These are phyloP conservation scores for Apostasia shenzhenica DNA, from an alignment of 106 monocot species.

Conservation along the genomic window DNA sequence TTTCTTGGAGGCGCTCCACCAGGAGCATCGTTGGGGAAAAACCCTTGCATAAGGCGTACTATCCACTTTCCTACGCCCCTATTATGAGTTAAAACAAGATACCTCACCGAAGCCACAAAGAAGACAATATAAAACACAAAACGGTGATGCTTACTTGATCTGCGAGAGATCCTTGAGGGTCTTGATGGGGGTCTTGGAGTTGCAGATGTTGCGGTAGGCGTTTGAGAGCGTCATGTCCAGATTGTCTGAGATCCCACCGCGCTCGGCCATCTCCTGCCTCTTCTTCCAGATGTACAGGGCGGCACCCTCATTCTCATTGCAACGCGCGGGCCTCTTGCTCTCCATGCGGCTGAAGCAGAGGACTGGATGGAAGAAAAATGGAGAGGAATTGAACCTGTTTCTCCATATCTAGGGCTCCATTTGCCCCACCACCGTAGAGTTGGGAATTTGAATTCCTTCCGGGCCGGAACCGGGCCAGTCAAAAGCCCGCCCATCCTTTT, in stretches of 20 bases:
- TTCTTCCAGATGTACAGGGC: slow-evolving; percentile 46
- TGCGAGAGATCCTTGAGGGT: slow-evolving; percentile 74
- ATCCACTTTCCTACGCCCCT: slow-evolving; percentile 96
- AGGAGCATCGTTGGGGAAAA: slow-evolving; percentile 29
- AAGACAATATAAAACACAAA: neutral
- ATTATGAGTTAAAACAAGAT: neutral
- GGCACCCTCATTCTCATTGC: slow-evolving; percentile 68
- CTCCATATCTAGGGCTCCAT: no score
- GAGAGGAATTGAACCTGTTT: no score
- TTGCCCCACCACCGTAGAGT: no score
- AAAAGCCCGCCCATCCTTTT: no score
- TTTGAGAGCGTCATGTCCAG: slow-evolving; percentile 59
- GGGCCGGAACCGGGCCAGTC: no score
- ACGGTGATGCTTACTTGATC: slow-evolving; percentile 44
- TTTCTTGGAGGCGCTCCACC: slow-evolving; percentile 14
- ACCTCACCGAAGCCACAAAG: neutral
- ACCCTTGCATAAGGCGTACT: slow-evolving; percentile 59
- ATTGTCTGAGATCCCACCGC: slow-evolving; percentile 47
- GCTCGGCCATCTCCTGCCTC: slow-evolving; percentile 55
- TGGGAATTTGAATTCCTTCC: no score
- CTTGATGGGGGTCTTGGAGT: slow-evolving; percentile 55
- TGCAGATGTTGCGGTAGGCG: slow-evolving; percentile 66
- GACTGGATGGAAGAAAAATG: no score
- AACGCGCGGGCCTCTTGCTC: slow-evolving; percentile 29
- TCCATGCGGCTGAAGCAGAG: slow-evolving; percentile 23